Evolutionary conservation across 129 eudicot genomes (phyloP), one percentile per base, ranked within the genome.

Genomic region (Heracleum sosnowskyi): DNA sequence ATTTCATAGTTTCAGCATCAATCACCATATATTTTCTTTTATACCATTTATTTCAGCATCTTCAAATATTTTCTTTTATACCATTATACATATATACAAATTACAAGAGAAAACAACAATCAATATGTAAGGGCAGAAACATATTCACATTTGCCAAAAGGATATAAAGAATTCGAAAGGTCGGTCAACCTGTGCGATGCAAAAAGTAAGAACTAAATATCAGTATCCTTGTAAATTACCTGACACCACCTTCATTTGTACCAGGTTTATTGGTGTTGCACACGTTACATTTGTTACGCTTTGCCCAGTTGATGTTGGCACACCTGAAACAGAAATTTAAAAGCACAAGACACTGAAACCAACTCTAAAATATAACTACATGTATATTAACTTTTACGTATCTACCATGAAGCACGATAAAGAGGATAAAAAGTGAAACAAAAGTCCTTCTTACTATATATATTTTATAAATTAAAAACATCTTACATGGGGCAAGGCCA

Each of bases 241-340:
- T 95, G 46, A 90, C 96, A 68, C 99, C 99, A 15, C 97, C 99
- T 79, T 95, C 99, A 79, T 73, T 95, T 42, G 55, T 77, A 85
- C 99, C 99, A 76, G 99, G 99, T 79, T 95, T 95, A 81, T 95
- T 95, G 79, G 99, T 95, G 88, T 95, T 95, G 88, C 99, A 95
- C 70, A 95, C 85, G 85, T 95, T 95, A 90, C 99, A 95, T 82
- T 95, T 95, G 35, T 77, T 69, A 26, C 99, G 96, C 85, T 95
- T 95, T 81, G 99, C 99, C 99, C 99, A 95, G 82, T 95, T 95
- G 83, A 95, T 95, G 70, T 95, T 95, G 71, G 81, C 99, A 86
- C 99, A 95, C 99, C 99, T 95, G 75, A 46, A 80, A 73, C 31
- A 82, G 66, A 29, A 83, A 51, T 46, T 74, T 11, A 42, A 34